These are phyloP conservation scores for Articulospora tetracladia DNA, from an alignment of 495 filamentous ascomycete genomes.

Conservation along the genomic window DNA sequence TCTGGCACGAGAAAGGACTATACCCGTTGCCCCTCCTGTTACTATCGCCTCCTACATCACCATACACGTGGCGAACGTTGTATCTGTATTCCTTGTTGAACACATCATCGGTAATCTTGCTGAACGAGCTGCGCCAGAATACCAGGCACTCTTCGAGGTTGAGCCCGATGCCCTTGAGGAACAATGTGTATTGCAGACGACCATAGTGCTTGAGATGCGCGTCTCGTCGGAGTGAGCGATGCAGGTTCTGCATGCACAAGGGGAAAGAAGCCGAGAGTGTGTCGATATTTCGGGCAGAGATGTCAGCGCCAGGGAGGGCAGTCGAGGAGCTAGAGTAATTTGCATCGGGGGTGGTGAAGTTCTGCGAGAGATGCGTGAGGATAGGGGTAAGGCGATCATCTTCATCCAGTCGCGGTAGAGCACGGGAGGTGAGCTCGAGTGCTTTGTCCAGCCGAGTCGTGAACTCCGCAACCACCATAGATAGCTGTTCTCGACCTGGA, in stretches of 20 bases:
- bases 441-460: slow-evolving; percentile 69
- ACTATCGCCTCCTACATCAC: slow-evolving; percentile 90
- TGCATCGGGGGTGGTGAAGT: slow-evolving; percentile 87
- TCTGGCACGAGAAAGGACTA: slow-evolving; percentile 88
- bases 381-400: slow-evolving; percentile 95
- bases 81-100: slow-evolving; percentile 97
- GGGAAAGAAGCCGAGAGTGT: slow-evolving; percentile 84
- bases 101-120: slow-evolving; percentile 78
- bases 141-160: slow-evolving; percentile 86
- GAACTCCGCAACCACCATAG: slow-evolving; percentile 87
- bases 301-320: slow-evolving; percentile 40
- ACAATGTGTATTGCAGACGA: slow-evolving; percentile 92
- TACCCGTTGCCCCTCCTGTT: slow-evolving; percentile 83
- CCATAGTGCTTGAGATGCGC: slow-evolving; percentile 90
- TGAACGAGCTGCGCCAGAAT: slow-evolving; percentile 89
- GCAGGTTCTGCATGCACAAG: slow-evolving; percentile 88
- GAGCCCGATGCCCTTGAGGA: slow-evolving; percentile 95
- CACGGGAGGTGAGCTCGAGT: slow-evolving; percentile 83
- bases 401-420: slow-evolving; percentile 89
- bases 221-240: slow-evolving; percentile 77
- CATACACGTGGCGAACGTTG: slow-evolving; percentile 90
- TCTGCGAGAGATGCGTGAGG: slow-evolving; percentile 84
- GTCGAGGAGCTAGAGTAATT: slow-evolving; percentile 59
- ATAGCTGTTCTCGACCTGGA: slow-evolving; percentile 77
- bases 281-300: slow-evolving; percentile 78